These are phyloP conservation scores for Akanthomyces lecanii DNA, from an alignment of 2,329 filamentous ascomycete species.

Conservation along the genomic window DNA sequence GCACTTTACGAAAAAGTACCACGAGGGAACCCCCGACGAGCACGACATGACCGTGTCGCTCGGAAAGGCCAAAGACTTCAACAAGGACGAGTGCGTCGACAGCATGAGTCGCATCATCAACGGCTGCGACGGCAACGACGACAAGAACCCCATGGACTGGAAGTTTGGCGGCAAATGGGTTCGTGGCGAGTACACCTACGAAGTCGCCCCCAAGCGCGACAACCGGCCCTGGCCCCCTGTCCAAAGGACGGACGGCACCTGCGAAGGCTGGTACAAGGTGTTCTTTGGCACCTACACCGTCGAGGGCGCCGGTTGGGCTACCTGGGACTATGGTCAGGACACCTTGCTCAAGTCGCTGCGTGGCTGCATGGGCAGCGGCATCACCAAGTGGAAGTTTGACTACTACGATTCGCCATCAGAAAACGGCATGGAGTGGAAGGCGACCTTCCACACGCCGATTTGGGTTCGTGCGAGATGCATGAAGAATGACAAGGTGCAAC, in stretches of 20 bases:
- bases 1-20: constrained; percentile 23
- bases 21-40: constrained; percentile 28
- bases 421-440: constrained; percentile 24
- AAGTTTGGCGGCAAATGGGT: constrained; percentile 26
- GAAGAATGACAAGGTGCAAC: constrained; percentile 23
- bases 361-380: constrained; percentile 21
- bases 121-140: constrained; percentile 26
- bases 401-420: constrained; percentile 24
- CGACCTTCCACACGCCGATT: constrained; percentile 23
- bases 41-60: constrained; percentile 22
- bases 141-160: constrained; percentile 30
- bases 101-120: constrained; percentile 24
- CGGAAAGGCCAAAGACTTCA: constrained; percentile 14
- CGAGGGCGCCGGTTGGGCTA: constrained; percentile 26
- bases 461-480: constrained; percentile 23
- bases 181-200: constrained; percentile 25
- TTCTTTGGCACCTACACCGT: constrained; percentile 22
- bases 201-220: constrained; percentile 20
- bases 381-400: constrained; percentile 25
- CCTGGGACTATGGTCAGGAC: constrained; percentile 25
- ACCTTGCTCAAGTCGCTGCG: constrained; percentile 22
- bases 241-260: constrained; percentile 21
- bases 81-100: constrained; percentile 22
- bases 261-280: constrained; percentile 23
- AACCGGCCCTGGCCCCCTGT: constrained; percentile 25